Base-by-base conservation (phyloP, 2,329 filamentous ascomycete genomes). In the Penicillium sp. region DNA sequence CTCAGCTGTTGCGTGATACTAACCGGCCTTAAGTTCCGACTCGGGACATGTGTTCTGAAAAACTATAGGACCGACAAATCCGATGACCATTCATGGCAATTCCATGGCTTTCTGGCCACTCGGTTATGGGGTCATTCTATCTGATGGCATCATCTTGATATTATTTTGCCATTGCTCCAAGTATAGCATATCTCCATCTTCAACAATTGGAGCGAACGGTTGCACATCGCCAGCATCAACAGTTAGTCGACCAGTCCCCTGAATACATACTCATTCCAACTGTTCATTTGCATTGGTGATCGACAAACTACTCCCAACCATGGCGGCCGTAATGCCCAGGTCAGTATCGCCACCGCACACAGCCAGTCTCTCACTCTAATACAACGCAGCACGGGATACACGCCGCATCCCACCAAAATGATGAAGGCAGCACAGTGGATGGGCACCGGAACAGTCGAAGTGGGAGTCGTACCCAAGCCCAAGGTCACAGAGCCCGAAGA, bases 401-500 rank as follows among this genome's bases (percentile, higher is more conserved):
- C 64, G n/a, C 67, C 67, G 6, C 66, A 71, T 55, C 64, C 69
- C 1, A 68, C 52, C 15, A 62, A 67, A 23, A 69, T 59, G 42
- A 72, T 72, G 71, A 71, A 70, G 54, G 71, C 70, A 13, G 64
- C 67, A 4, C 57, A 65, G 41, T 71, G 67, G 67, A 69, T 67
- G 61, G 67, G 68, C 55, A 69, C 68, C 15, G 70, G 63, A n/a
- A 46, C 40, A 1, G 62, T 73, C 23, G 29, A 76, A 56, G 53
- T 74, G 62, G 52, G 68, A 66, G 41, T 70, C 57, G 61, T 73
- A 54, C 73, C 69, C 62, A 74, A 70, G 54, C 71, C 72, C 4
- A 67, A 56, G 47, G 63, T 73, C 55, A 73, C 71, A 8, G 71
- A 69, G 13, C 65, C 67, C 3, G 61, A 62, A 55, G 72, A 74